Conservation (phyloP, 2,329 filamentous ascomycete genomes). For the Fusarium phyllophilum region DNA sequence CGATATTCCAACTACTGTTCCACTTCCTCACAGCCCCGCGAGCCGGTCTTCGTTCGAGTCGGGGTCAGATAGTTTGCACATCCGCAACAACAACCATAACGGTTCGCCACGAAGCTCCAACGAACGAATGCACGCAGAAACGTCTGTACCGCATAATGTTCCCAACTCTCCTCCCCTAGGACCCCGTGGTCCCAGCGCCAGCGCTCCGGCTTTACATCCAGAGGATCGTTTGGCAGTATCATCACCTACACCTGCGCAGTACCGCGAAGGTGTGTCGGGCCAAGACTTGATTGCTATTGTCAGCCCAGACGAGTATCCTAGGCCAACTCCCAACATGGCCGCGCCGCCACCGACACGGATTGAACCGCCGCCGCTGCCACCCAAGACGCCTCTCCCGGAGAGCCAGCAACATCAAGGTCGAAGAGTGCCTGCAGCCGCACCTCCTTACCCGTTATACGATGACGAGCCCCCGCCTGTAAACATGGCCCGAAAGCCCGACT, state of each 20-base stretch:
- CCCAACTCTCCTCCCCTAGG: constrained; percentile 44
- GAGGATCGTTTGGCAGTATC: constrained; percentile 65
- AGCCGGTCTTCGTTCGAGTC: constrained; percentile 68
- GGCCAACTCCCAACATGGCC: constrained; percentile 47
- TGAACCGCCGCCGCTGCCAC: constrained; percentile 77
- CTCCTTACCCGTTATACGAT: constrained; percentile 85
- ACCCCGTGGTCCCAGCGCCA: constrained; percentile 42
- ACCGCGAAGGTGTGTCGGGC: constrained; percentile 62
- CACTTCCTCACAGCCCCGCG: constrained; percentile 51
- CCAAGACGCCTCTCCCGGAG: constrained; percentile 78
- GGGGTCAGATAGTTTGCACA: constrained; percentile 60
- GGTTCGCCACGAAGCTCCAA: constrained; percentile 62
- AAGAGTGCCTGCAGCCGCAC: constrained; percentile 52
- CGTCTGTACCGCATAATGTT: constrained; percentile 43
- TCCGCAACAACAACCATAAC: constrained; percentile 49
- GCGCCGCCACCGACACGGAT: constrained; percentile 51
- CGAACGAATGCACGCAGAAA: constrained; percentile 54
- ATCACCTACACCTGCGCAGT: constrained; percentile 69
- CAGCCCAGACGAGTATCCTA: constrained; percentile 67
- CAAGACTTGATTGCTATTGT: constrained; percentile 76
- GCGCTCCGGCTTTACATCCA: constrained; percentile 44
- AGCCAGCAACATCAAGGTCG: constrained; percentile 46
- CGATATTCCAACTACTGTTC: constrained; percentile 58
- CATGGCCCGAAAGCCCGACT: constrained; percentile 85
- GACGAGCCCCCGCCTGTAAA: constrained; percentile 86